These are phyloP conservation scores for Adansonia grandidieri DNA, from an alignment of 441 rosid species.

Conservation along the genomic window DNA sequence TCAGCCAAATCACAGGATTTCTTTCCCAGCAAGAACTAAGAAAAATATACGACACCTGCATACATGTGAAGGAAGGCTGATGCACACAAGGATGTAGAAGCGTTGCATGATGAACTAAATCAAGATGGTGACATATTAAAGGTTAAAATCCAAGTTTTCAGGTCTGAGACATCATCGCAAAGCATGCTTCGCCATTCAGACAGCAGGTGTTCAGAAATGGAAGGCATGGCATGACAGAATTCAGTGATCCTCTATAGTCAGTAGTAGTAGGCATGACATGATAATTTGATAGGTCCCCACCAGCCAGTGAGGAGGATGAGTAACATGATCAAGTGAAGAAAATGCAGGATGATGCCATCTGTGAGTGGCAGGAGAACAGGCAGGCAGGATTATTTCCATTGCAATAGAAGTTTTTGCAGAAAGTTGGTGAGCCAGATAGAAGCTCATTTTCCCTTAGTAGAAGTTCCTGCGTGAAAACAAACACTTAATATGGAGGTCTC, in stretches of 20 bases:
- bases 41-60: conserved; percentile 76
- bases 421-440: conserved; percentile 59
- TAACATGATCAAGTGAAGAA: conserved; percentile 42
- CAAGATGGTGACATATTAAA: conserved; percentile 58
- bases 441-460: conserved; percentile 64
- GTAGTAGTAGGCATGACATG: conserved; percentile 58
- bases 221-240: conserved; percentile 33
- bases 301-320: conserved; percentile 57
- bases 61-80: conserved; percentile 67
- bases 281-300: conserved; percentile 50
- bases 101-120: conserved; percentile 79
- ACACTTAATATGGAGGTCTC: conserved; percentile 62
- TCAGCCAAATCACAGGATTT: conserved; percentile 43
- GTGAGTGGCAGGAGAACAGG: conserved; percentile 60
- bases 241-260: conserved; percentile 61
- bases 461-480: conserved; percentile 91
- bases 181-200: conserved; percentile 76
- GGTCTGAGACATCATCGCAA: conserved; percentile 63
- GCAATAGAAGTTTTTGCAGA: conserved; percentile 52
- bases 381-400: conserved; percentile 58
- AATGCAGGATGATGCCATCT: conserved; percentile 51
- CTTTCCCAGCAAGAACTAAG: conserved; percentile 41
- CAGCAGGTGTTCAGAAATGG: conserved; percentile 61
- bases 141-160: conserved; percentile 64
- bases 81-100: conserved; percentile 74